phyloP scores from a whole-genome alignment of 2,329 filamentous ascomycete genomes.

The Penicillium sclerotiorum region DNA sequence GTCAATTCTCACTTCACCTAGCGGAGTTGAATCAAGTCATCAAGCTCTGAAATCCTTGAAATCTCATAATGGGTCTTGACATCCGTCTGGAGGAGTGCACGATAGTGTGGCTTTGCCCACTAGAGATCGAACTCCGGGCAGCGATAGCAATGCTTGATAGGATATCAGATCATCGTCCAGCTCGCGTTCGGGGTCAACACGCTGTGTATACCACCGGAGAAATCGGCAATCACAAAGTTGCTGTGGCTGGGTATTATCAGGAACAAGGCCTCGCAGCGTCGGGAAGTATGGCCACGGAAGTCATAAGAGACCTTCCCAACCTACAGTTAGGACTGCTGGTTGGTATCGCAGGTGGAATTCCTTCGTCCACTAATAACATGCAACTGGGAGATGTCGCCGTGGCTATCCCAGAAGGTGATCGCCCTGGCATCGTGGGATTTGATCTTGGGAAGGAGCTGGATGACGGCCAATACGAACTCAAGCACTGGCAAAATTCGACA shows the following conservation, averaged over 20 bases:
- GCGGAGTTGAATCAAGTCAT: too few species aligned
- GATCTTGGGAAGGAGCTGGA: slow-evolving; percentile 13
- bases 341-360: slow-evolving; percentile 15
- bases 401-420: slow-evolving; percentile 11
- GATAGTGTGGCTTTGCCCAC: slow-evolving; percentile 14
- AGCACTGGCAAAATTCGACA: slow-evolving; percentile 13
- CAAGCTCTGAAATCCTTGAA: too few species aligned
- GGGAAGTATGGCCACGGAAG: slow-evolving; percentile 13
- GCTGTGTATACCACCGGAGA: slow-evolving; percentile 10
- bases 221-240: slow-evolving; percentile 12
- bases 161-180: slow-evolving; percentile 8
- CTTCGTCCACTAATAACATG: slow-evolving; percentile 9
- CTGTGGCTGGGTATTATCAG: slow-evolving; percentile 13
- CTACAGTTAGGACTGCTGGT: slow-evolving; percentile 14
- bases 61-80: too few species aligned
- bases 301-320: slow-evolving; percentile 12
- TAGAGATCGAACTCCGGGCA: slow-evolving; percentile 13
- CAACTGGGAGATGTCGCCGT: slow-evolving; percentile 16
- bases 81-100: too few species aligned
- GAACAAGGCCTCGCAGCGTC: slow-evolving; percentile 13
- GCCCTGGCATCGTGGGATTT: slow-evolving; percentile 12
- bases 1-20: too few species aligned
- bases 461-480: slow-evolving; percentile 9
- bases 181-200: slow-evolving; percentile 7
- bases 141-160: slow-evolving; percentile 14